Evolutionary conservation across 164 flowering plant species (phyloP), one percentile per base, ranked within the genome.

Genomic region (Aristolochia fimbriata): DNA sequence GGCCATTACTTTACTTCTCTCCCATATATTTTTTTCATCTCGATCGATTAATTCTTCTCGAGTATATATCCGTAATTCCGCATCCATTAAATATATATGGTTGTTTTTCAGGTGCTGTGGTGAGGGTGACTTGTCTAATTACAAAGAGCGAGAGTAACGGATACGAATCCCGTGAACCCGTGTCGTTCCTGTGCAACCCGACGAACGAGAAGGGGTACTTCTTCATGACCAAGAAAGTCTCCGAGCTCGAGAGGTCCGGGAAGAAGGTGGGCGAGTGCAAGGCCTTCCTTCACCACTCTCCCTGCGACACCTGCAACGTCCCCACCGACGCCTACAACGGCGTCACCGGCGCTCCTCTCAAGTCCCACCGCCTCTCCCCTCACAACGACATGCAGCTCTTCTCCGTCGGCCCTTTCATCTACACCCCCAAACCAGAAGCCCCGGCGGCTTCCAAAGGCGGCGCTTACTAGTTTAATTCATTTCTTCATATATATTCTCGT

Each of bases 281-380:
- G 61, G 75, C 79, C 2, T 75, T 71, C 59, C 76, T 81, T 24
- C 71, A 81, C n/a, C 47, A 49, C 17, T 76, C 81, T 19, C 78
- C 80, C 11, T 45, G 33, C 23, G 57, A 78, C 49, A 52, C 51
- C 2, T 81, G 81, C 30, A 43, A 59, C 7, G 17, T 74, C 31
- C 73, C 77, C 0, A 71, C 74, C 0, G 69, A 78, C 46, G 51
- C 50, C 25, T 76, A 75, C 66, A 59, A 61, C 0, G 82, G 81
- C 0, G 23, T 66, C 3, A 64, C 43, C 46, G 85, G 82, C 41
- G 70, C 79, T 47, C 59, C 43, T 25, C 76, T 78, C 51, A n/a
- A 57, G 51, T 25, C 58, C 21, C 61, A 66, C 46, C 68, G 63
- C 17, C 30, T 62, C 61, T 65, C 70, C 25, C 14, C 48, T 4